Percentiles rank a stretch among this genome's conserved stretches.
Evolutionary conservation across 192 early-diverging fungal species (phyloP).

Genomic region (Spizellomyces punctatus): DNA sequence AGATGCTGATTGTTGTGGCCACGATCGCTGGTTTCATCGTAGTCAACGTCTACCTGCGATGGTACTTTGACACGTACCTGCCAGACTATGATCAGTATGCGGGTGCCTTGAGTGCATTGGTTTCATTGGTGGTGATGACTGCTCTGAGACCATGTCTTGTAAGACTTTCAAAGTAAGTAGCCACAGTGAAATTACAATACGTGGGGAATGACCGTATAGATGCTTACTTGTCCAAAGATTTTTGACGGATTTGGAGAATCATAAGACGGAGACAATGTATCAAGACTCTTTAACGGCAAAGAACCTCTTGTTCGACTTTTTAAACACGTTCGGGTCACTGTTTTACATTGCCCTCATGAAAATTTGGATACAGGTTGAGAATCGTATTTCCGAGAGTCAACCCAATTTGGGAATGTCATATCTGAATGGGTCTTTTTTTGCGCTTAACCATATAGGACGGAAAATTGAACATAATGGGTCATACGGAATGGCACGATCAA

Average conservation of each 20-base stretch:
- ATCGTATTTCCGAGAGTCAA: neutral
- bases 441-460: neutral
- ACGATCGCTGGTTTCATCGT: conserved; percentile 34
- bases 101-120: conserved; percentile 33
- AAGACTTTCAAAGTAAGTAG: neutral
- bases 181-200: no score
- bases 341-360: conserved; percentile 65
- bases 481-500: conserved; percentile 11
- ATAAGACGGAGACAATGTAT: conserved; percentile 29
- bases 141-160: conserved; percentile 42
- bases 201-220: no score
- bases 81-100: conserved; percentile 9
- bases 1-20: conserved; percentile 35
- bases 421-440: neutral
- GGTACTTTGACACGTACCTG: conserved; percentile 9
- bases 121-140: conserved; percentile 57
- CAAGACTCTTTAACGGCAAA: conserved; percentile 38
- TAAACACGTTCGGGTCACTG: conserved; percentile 65
- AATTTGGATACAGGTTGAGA: conserved; percentile 19
- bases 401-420: neutral
- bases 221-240: neutral
- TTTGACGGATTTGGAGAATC: conserved; percentile 37
- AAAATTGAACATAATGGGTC: conserved; percentile 7
- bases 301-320: conserved; percentile 59
- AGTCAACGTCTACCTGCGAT: neutral